phyloP scores from a whole-genome alignment of 805 yeast species.

The Metschnikowia proteae region DNA sequence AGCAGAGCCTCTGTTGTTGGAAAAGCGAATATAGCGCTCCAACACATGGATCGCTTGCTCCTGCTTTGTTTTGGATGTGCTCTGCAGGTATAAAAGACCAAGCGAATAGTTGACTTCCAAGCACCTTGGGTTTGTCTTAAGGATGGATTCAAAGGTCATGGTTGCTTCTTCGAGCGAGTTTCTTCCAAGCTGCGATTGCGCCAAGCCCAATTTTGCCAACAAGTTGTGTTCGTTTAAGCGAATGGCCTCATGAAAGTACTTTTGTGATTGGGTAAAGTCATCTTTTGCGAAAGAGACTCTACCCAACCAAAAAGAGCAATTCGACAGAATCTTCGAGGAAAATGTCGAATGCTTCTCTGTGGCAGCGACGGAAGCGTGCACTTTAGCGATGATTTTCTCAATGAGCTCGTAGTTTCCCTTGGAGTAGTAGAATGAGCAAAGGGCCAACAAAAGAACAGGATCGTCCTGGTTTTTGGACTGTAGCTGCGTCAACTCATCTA shows the following conservation, averaged over 20 bases:
- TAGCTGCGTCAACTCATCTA: slow-evolving; percentile 43
- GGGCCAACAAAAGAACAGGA: slow-evolving; percentile 59
- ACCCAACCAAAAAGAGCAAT: slow-evolving; percentile 72
- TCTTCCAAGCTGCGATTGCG: slow-evolving; percentile 76
- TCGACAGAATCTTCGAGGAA: slow-evolving; percentile 33
- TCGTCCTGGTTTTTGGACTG: slow-evolving; percentile 43
- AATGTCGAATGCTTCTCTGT: slow-evolving; percentile 24
- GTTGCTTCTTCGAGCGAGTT: slow-evolving; percentile 78
- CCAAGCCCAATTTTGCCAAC: slow-evolving; percentile 76
- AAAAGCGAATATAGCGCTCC: slow-evolving; percentile 65
- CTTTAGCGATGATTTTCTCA: slow-evolving; percentile 51
- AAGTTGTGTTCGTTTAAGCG: slow-evolving; percentile 61
- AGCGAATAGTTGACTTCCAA: slow-evolving; percentile 72
- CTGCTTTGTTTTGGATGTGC: slow-evolving; percentile 37
- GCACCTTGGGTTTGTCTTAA: slow-evolving; percentile 61
- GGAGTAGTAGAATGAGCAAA: slow-evolving; percentile 71
- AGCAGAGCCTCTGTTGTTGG: slow-evolving; percentile 44
- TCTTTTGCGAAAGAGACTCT: slow-evolving; percentile 60
- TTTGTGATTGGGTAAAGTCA: slow-evolving; percentile 69
- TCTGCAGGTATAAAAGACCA: slow-evolving; percentile 69
- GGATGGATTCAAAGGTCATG: slow-evolving; percentile 73
- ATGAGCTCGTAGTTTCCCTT: slow-evolving; percentile 58
- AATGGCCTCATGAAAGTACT: slow-evolving; percentile 66
- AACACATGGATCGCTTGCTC: slow-evolving; percentile 57
- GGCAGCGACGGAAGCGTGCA: slow-evolving; percentile 26